Conservation (phyloP, 2,329 filamentous ascomycete genomes). For the Thelonectria rubi region DNA sequence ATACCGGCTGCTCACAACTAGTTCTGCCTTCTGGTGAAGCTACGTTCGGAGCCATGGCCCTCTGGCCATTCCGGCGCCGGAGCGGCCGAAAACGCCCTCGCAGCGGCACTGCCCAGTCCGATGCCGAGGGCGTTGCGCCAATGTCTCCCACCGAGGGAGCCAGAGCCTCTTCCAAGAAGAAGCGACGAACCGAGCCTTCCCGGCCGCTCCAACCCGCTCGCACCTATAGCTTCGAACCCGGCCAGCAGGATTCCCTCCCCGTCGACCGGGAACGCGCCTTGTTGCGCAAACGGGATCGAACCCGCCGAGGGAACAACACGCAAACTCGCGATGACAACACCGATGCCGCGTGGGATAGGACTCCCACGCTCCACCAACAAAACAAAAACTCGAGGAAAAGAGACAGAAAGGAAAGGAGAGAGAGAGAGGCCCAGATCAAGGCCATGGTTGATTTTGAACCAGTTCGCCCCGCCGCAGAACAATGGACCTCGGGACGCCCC, state of each 20-base stretch:
- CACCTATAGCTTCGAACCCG: conserved; percentile 70
- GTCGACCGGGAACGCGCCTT: conserved; percentile 44
- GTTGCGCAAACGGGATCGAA: conserved; percentile 37
- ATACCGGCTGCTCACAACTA: conserved; percentile 37
- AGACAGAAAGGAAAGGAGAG: conserved; percentile 78
- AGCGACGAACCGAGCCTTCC: conserved; percentile 56
- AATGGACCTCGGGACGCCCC: conserved; percentile 67
- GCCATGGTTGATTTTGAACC: conserved; percentile 80
- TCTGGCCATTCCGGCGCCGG: conserved; percentile 85
- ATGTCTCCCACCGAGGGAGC: conserved; percentile 48
- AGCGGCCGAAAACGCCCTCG: conserved; percentile 70
- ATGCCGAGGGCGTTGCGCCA: conserved; percentile 56
- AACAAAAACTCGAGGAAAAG: conserved; percentile 70
- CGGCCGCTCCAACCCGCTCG: conserved; percentile 60
- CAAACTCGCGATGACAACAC: conserved; percentile 24
- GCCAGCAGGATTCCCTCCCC: conserved; percentile 63
- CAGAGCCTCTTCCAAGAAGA: conserved; percentile 47
- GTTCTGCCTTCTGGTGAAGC: conserved; percentile 33
- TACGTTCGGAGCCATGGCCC: conserved; percentile 65
- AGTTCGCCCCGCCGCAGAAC: conserved; percentile 68
- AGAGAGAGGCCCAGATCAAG: conserved; percentile 88
- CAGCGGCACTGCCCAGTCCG: conserved; percentile 63
- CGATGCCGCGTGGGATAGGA: conserved; percentile 44
- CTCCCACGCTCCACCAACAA: conserved; percentile 68
- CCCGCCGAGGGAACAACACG: conserved; percentile 27